Percentiles rank a stretch among this genome's conserved stretches.
Evolutionary conservation across 2,329 filamentous ascomycete species (phyloP).

Genomic region (Verticillium albo-atrum): DNA sequence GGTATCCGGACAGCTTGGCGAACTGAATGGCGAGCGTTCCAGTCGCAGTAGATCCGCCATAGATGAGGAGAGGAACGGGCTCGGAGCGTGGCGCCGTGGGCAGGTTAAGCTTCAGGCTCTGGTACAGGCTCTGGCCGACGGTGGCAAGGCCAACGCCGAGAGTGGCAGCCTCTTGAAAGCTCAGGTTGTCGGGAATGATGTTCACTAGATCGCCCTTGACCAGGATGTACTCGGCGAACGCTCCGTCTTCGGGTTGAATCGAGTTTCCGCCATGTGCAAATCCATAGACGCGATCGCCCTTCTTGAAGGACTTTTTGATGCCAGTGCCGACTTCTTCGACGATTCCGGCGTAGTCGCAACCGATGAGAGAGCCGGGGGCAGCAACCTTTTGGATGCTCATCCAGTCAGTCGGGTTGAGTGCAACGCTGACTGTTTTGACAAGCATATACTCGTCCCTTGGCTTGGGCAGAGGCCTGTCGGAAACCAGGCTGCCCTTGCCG

Average conservation of each 20-base stretch:
- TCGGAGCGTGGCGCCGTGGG: slow-evolving; percentile 34
- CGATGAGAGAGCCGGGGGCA: slow-evolving; percentile 17
- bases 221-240: slow-evolving; percentile 32
- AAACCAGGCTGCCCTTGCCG: slow-evolving; percentile 3
- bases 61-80: slow-evolving; percentile 35
- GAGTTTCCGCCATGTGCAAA: slow-evolving; percentile 23
- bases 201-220: slow-evolving; percentile 34
- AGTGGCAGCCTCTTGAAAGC: slow-evolving; percentile 40
- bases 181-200: slow-evolving; percentile 36
- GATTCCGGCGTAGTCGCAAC: slow-evolving; percentile 43
- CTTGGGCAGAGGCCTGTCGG: slow-evolving; percentile 1
- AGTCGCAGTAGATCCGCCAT: slow-evolving; percentile 49
- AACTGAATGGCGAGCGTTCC: slow-evolving; percentile 46
- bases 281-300: slow-evolving; percentile 43
- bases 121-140: slow-evolving; percentile 43
- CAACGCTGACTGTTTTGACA: slow-evolving; percentile 22
- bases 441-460: slow-evolving; percentile 16
- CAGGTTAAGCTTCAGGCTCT: slow-evolving; percentile 36
- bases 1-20: slow-evolving; percentile 34
- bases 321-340: slow-evolving; percentile 39
- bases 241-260: slow-evolving; percentile 28
- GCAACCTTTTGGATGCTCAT: slow-evolving; percentile 14
- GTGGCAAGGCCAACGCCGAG: slow-evolving; percentile 37
- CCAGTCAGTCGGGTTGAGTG: slow-evolving; percentile 26
- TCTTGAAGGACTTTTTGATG: slow-evolving; percentile 35